phyloP scores from a whole-genome alignment of 2,329 filamentous ascomycete genomes.

The Venturia pyrina region DNA sequence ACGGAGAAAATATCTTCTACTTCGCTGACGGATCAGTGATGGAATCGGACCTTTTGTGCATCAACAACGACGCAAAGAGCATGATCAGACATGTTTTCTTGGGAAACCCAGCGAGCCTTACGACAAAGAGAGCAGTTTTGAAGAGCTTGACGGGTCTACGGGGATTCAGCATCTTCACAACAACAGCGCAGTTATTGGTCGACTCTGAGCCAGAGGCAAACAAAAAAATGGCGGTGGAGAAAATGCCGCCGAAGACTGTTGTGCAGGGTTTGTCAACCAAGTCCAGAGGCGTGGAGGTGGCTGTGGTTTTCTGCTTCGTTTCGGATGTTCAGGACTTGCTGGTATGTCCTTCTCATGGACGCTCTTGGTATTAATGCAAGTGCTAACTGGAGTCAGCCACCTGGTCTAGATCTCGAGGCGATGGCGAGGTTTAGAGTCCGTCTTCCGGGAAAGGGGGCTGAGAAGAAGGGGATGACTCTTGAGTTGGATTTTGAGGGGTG shows the following conservation, averaged over 20 bases:
- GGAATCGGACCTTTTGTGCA: neutral
- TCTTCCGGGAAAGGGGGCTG: neutral
- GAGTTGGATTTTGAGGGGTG: neutral
- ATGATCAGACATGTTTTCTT: neutral
- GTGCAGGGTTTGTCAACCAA: neutral
- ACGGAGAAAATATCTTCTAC: neutral
- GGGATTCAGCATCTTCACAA: neutral
- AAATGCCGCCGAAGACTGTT: neutral
- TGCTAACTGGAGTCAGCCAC: neutral
- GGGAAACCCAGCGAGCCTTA: neutral
- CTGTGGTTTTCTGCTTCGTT: neutral
- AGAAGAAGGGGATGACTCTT: neutral
- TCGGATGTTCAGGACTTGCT: neutral
- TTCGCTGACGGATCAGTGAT: neutral
- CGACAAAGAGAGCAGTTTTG: neutral
- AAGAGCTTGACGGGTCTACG: neutral
- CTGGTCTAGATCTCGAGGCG: neutral
- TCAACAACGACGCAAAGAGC: neutral
- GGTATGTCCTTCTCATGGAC: too few relatives aligned
- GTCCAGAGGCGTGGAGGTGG: neutral
- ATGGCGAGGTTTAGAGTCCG: neutral
- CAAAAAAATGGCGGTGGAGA: neutral
- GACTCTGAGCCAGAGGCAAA: neutral
- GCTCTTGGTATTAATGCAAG: too few relatives aligned
- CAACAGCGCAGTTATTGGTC: neutral